phyloP scores from a whole-genome alignment of 2,329 filamentous ascomycete genomes.

The Lecanicillium sp. region DNA sequence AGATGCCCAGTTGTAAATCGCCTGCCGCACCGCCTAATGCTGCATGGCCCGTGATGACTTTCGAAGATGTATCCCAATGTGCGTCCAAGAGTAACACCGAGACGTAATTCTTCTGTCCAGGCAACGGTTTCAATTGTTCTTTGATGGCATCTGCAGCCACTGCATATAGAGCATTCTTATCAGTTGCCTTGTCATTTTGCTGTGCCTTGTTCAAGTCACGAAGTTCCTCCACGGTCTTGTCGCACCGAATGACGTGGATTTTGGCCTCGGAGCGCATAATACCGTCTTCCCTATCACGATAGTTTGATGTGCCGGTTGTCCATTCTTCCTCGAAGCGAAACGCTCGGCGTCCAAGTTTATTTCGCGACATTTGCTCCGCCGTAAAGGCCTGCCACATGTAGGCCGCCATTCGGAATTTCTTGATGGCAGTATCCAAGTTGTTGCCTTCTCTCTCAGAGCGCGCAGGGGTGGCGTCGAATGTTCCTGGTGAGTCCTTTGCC shows the following conservation, averaged over 20 bases:
- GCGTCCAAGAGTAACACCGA: slow-evolving; percentile 80
- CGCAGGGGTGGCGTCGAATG: slow-evolving; percentile 74
- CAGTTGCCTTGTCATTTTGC: slow-evolving; percentile 61
- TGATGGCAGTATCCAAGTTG: slow-evolving; percentile 66
- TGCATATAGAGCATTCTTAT: slow-evolving; percentile 64
- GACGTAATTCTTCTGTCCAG: slow-evolving; percentile 80
- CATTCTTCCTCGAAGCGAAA: slow-evolving; percentile 95
- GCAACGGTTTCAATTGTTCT: slow-evolving; percentile 63
- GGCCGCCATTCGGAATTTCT: slow-evolving; percentile 89
- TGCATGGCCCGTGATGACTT: slow-evolving; percentile 71
- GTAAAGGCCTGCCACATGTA: slow-evolving; percentile 98
- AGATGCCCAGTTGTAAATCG: slow-evolving; percentile 76
- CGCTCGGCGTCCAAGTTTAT: slow-evolving; percentile 74
- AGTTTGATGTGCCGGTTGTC: slow-evolving; percentile 73
- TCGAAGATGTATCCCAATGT: slow-evolving; percentile 69
- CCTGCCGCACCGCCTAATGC: slow-evolving; percentile 69
- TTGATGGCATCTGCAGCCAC: slow-evolving; percentile 73
- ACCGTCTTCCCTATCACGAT: slow-evolving; percentile 60
- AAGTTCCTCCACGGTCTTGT: slow-evolving; percentile 80
- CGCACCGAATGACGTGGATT: slow-evolving; percentile 73
- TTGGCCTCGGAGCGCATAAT: slow-evolving; percentile 86
- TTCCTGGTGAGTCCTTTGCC: slow-evolving; percentile 78
- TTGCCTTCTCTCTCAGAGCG: slow-evolving; percentile 74
- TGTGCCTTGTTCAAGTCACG: slow-evolving; percentile 70
- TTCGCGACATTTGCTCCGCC: slow-evolving; percentile 89